Conservation (phyloP, 192 early-diverging fungal species). For the Backusella macrospora region DNA sequence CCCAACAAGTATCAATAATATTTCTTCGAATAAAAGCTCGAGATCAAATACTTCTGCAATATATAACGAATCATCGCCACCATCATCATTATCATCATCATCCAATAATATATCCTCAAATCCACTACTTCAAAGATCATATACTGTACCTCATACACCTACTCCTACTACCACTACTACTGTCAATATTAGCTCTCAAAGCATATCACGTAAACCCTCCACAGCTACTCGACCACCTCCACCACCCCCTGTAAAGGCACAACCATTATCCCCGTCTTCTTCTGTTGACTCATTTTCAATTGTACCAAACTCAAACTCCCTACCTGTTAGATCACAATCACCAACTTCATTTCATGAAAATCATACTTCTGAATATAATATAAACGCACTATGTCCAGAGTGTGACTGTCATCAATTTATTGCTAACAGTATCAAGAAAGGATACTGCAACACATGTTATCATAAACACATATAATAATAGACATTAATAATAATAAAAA, state of each 20-base stretch:
- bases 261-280: too few species aligned
- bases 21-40: background rate
- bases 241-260: background rate
- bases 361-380: background rate
- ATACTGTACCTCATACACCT: background rate
- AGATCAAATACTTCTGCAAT: constrained; percentile 1
- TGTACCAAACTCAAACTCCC: background rate
- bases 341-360: constrained; percentile 6
- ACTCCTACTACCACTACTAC: background rate
- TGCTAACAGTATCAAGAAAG: constrained; percentile 5
- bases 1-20: background rate
- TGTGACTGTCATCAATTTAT: constrained; percentile 16
- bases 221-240: background rate
- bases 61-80: constrained; percentile 8
- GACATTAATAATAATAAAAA: background rate
- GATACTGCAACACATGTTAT: constrained; percentile 14
- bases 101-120: constrained; percentile 2
- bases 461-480: constrained; percentile 16
- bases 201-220: background rate
- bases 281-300: background rate
- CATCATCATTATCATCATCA: constrained; percentile 7
- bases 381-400: constrained; percentile 10
- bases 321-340: background rate
- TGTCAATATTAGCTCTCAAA: too few species aligned
- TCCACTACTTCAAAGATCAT: background rate